Base-by-base conservation (phyloP, 1,139 yeast species). In the Sugiyamaella japonica region DNA sequence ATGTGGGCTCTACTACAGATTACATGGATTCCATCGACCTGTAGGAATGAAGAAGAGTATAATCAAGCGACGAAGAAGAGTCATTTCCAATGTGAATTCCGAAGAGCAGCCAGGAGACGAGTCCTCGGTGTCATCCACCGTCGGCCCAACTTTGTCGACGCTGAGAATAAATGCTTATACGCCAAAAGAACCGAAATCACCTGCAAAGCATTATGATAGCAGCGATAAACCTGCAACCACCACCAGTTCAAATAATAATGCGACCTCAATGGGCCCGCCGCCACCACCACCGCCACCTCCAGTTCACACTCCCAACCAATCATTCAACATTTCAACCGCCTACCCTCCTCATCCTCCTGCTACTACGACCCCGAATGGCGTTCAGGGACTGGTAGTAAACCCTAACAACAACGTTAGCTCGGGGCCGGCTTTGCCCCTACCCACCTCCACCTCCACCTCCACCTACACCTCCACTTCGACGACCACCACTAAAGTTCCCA, bases 1-100 rank as follows among this genome's bases (percentile, higher is more conserved):
- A 0, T 88, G 96, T 72, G 96, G 96, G 1, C 74, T 89, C 41
- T 89, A 89, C 69, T 85, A 81, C 68, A 75, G 86, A 56, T 78
- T 89, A 46, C 96, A 88, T 66, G 93, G 93, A 1, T 76, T 78
- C 42, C 91, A 86, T 64, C 76, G 96, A 48, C 96, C 96, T 1
- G 83, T 84, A 15, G 81, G 81, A 57, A 80, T 87, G 87, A 86
- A 86, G 61, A 78, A 86, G 62, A 76, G 79, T 55, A 84, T 87
- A 45, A 86, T 89, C 59, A 86, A 86, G 67, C 78, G 96, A 62
- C 77, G 96, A 54, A 84, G 82, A 63, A 76, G 95, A 17, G 61
- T 61, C n/a, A 49, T 49, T 23, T 49, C 52, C 52, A 49, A 32
- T 12, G 15, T 17, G 48, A 38, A 17, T 16, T 17, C 41, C n/a